These are phyloP conservation scores for Cenchrus purpureus DNA, from an alignment of 176 grass and related monocot genomes.

Conservation along the genomic window DNA sequence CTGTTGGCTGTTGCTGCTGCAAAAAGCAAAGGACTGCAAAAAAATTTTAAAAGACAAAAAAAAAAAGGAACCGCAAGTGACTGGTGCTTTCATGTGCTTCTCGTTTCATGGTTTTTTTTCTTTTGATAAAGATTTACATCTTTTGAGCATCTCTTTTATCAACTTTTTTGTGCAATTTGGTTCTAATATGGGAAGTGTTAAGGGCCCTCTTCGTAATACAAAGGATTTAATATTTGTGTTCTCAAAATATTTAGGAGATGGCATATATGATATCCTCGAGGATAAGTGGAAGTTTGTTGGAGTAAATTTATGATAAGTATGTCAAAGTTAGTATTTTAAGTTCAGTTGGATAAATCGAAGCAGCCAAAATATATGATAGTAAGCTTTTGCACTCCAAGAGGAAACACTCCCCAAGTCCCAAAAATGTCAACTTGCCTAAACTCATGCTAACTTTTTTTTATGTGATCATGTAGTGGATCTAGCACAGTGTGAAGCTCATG, in stretches of 20 bases:
- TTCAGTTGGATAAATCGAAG: background rate
- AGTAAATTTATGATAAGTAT: background rate
- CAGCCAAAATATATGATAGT: background rate
- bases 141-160: background rate
- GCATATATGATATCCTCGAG: too few species aligned
- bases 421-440: background rate
- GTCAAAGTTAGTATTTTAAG: background rate
- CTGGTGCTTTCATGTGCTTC: background rate
- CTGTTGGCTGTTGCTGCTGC: background rate
- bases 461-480: background rate
- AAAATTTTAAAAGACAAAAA: background rate
- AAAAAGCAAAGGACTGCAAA: conserved; percentile 1
- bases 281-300: too few species aligned
- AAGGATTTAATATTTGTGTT: background rate
- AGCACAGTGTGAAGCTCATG: background rate
- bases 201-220: background rate
- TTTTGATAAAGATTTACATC: background rate
- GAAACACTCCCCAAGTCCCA: background rate
- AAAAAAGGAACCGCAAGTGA: background rate
- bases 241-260: too few species aligned
- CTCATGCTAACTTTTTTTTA: background rate
- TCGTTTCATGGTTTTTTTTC: background rate
- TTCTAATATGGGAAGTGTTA: background rate
- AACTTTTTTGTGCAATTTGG: background rate
- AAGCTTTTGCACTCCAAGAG: background rate